A percentile compares a stretch with the other conserved stretches of the same genome.
Evolutionary conservation across 352 stramenopile genomes (phyloP).

Genomic region (Nothophytophthora sp.): DNA sequence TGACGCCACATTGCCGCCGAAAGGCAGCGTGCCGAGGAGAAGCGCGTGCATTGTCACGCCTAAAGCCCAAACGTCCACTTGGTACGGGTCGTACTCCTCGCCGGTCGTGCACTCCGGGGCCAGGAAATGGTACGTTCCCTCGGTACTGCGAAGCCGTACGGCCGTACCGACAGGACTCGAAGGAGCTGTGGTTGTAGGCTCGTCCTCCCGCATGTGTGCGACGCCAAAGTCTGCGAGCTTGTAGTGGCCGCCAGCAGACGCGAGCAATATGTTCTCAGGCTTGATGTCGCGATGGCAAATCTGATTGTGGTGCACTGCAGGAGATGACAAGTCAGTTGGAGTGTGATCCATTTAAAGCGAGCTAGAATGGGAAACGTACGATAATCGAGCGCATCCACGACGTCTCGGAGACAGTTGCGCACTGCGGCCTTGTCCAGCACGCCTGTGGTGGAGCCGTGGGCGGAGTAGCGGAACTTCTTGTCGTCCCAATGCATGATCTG

Average conservation of each 20-base stretch:
- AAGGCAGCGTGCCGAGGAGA: constrained; percentile 69
- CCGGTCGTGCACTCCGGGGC: constrained; percentile 81
- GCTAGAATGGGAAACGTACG: constrained; percentile 32
- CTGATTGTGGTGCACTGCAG: constrained; percentile 65
- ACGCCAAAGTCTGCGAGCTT: constrained; percentile 86
- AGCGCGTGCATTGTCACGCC: constrained; percentile 81
- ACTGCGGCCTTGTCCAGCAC: constrained; percentile 41
- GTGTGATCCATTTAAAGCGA: not conserved
- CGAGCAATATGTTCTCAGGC: constrained; percentile 76
- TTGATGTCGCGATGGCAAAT: constrained; percentile 91
- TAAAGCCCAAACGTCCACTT: constrained; percentile 85
- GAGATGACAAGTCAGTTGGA: not conserved
- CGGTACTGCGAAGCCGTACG: constrained; percentile 63
- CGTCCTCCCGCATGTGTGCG: constrained; percentile 56
- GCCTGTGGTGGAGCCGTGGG: constrained; percentile 18
- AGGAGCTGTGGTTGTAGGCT: constrained; percentile 20
- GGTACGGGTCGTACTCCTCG: constrained; percentile 71
- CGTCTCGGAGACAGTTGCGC: constrained; percentile 65
- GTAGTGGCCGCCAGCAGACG: constrained; percentile 50
- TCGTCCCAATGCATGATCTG: constrained; percentile 89
- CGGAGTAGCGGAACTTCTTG: constrained; percentile 61
- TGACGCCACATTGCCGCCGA: constrained; percentile 53
- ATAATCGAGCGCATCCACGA: constrained; percentile 81
- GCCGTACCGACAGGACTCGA: not conserved
- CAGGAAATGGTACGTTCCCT: constrained; percentile 89